A percentile compares a stretch with the other conserved stretches of the same genome.
Evolutionary conservation across 140 eudicot species (phyloP).

Genomic region (Ambrosia hybrid): DNA sequence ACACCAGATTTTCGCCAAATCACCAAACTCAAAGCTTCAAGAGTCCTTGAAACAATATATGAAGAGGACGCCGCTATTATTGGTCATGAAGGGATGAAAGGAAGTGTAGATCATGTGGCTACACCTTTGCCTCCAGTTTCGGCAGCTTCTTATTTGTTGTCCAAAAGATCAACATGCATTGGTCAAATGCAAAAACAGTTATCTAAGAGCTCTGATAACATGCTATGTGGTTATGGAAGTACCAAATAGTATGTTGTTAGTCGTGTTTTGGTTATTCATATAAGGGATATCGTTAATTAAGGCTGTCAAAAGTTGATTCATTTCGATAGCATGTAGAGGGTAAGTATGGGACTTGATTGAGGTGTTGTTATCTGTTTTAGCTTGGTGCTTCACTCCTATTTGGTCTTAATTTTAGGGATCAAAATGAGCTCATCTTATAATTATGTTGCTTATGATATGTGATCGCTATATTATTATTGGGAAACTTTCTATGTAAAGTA

Average conservation of each 20-base stretch:
- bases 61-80: constrained; percentile 30
- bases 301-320: background rate
- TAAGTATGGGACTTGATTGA: background rate
- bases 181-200: no score
- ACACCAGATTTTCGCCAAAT: constrained; percentile 16
- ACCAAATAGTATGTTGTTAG: no score
- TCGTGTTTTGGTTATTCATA: no score
- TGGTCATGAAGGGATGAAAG: constrained; percentile 15
- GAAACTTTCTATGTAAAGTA: background rate
- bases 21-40: constrained; percentile 20
- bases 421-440: background rate
- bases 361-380: constrained; percentile 9
- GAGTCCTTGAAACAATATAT: constrained; percentile 25
- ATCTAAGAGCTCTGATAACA: no score
- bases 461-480: background rate
- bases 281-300: background rate
- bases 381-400: constrained; percentile 19
- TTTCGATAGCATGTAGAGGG: background rate
- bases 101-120: constrained; percentile 17
- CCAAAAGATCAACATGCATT: no score
- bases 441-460: background rate
- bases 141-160: no score
- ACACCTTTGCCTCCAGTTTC: background rate
- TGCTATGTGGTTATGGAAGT: no score
- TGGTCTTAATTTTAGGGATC: background rate